Evolutionary conservation across 2,329 filamentous ascomycete species (phyloP), one percentile per base, ranked within the genome.

Genomic region (Ophiosphaerella herpotricha): DNA sequence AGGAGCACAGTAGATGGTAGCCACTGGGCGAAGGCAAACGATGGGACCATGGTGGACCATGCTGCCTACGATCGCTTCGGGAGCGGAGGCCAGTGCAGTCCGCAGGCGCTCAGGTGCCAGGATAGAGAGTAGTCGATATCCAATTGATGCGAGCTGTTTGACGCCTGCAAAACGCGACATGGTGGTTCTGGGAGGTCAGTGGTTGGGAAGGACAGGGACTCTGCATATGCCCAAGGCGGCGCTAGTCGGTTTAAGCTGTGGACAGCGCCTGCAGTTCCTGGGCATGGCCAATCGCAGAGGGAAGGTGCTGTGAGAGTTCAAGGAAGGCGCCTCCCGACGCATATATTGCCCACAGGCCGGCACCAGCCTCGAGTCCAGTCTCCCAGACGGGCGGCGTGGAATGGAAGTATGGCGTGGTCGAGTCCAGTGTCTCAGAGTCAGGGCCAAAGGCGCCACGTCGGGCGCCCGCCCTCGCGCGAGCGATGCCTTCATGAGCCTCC

Each of bases 91-190:
- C 18, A 54, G 62, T 50, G 54, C 59, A 63, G 57, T 46, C 48
- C 52, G 40, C 32, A 57, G 59, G 61, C 58, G 59, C 42, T 51
- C 38, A 16, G 39, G 40, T 14, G 57, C 46, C 54, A 60, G 55
- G 59, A 52, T 50, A 52, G 39, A 42, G 50, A 49, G 48, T 50
- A 7, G 37, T 39, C 53, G 42, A 53, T 39, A 47, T 33, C 66
- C 63, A 69, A 69, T 69, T 56, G 58, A 21, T 54, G 47, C 35
- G 16, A 50, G 55, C 54, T 63, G 63, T 65, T 68, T 69, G 57
- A 61, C 65, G 66, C 66, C 64, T 59, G 58, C 51, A 55, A 58
- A 63, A 63, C 51, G 53, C 48, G 46, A 62, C 60, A 55, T 57
- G 64, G 61, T 43, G 33, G 46, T 53, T 61, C 50, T 35, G 49